phyloP scores from a whole-genome alignment of 306 rosid genomes.

The Psophocarpus tetragonolobus region DNA sequence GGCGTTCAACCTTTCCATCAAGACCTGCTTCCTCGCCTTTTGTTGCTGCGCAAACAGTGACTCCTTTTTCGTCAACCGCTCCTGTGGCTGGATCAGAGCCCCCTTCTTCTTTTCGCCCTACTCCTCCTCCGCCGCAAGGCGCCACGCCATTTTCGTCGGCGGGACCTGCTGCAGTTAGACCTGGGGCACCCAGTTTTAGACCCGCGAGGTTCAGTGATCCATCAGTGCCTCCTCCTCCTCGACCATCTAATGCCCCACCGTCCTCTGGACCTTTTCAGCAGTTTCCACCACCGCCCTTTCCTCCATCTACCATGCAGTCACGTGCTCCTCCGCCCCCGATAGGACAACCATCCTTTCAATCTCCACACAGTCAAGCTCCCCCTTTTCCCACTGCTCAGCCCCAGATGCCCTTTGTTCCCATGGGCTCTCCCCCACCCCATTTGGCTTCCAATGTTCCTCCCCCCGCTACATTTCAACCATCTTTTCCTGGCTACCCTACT shows the following conservation, averaged over 20 bases:
- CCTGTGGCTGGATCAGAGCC: slow-evolving; percentile 70
- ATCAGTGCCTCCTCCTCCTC: slow-evolving; percentile 70
- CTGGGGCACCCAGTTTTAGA: slow-evolving; percentile 62
- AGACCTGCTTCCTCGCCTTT: slow-evolving; percentile 69
- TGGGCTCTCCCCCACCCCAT: slow-evolving; percentile 71
- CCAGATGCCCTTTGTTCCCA: slow-evolving; percentile 59
- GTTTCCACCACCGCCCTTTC: slow-evolving; percentile 60
- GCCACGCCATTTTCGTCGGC: slow-evolving; percentile 50
- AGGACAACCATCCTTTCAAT: slow-evolving; percentile 61
- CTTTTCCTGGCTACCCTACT: slow-evolving; percentile 73
- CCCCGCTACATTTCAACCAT: slow-evolving; percentile 51
- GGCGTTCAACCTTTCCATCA: slow-evolving; percentile 65
- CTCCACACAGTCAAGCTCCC: slow-evolving; percentile 49
- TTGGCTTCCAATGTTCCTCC: slow-evolving; percentile 50
- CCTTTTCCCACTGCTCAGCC: slow-evolving; percentile 52
- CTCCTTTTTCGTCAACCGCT: slow-evolving; percentile 77
- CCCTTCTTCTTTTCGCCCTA: slow-evolving; percentile 52
- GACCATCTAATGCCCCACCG: slow-evolving; percentile 52
- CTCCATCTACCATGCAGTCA: slow-evolving; percentile 48
- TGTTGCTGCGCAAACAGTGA: slow-evolving; percentile 53
- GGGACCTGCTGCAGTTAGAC: slow-evolving; percentile 48
- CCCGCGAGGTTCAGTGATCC: slow-evolving; percentile 80
- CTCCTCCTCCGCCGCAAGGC: slow-evolving; percentile 54
- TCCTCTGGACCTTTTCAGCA: slow-evolving; percentile 55
- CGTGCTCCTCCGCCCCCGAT: slow-evolving; percentile 39